Evolutionary conservation across 2,329 filamentous ascomycete species (phyloP).

Genomic region (Venturia pyrina): DNA sequence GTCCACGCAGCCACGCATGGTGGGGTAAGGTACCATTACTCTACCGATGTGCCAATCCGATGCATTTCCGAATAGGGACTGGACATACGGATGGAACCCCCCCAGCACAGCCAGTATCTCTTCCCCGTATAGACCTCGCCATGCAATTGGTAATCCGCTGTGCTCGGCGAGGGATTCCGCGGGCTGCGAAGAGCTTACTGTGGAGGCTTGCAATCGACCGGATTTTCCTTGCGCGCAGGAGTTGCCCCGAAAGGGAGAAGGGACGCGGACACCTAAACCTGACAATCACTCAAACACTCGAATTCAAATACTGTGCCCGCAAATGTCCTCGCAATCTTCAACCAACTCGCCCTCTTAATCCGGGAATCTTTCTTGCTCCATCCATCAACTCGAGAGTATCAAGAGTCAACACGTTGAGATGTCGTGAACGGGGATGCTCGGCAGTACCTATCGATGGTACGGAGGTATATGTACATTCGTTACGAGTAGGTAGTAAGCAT

Average conservation of each 20-base stretch:
- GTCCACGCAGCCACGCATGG: background rate
- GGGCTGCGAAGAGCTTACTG: background rate
- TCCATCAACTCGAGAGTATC: too few species aligned
- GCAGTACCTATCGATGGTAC: background rate
- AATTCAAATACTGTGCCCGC: too few species aligned
- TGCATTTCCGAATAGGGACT: too few species aligned
- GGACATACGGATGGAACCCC: background rate
- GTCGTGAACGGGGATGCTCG: background rate
- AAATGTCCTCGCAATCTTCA: background rate
- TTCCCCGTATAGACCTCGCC: too few species aligned
- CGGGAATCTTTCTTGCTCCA: too few species aligned
- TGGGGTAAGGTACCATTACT: background rate
- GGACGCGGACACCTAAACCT: too few species aligned
- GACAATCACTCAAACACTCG: too few species aligned
- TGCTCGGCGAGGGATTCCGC: background rate
- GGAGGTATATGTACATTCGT: too few species aligned
- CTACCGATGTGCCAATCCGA: too few species aligned
- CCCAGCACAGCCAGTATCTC: too few species aligned
- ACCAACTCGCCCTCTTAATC: background rate
- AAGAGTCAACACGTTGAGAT: too few species aligned
- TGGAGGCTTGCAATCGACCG: background rate
- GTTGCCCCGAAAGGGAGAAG: background rate
- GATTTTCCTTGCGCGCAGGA: background rate
- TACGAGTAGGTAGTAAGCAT: background rate
- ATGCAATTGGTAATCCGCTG: background rate